phyloP scores from a whole-genome alignment of 148 eudicot species.

The Chenopodium album region DNA sequence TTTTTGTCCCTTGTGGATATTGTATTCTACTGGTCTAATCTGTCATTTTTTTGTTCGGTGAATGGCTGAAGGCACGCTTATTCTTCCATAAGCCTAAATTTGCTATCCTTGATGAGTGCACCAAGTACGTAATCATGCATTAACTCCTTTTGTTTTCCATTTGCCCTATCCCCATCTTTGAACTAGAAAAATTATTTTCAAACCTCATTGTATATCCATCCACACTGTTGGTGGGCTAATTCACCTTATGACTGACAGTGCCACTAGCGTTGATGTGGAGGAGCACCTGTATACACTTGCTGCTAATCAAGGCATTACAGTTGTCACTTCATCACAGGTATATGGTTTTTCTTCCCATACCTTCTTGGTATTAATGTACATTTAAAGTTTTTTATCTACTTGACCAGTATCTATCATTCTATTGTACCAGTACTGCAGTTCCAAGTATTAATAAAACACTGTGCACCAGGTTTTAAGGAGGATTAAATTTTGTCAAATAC shows the following conservation, averaged over 20 bases:
- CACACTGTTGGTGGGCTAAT: background rate
- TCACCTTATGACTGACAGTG: slow-evolving; percentile 47
- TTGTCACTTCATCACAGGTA: slow-evolving; percentile 94
- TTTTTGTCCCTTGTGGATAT: background rate
- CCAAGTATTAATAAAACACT: background rate
- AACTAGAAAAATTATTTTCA: background rate
- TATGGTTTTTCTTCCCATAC: background rate
- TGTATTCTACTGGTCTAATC: slow-evolving; percentile 11
- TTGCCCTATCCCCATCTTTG: background rate
- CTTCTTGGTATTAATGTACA: background rate
- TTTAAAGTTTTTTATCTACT: background rate
- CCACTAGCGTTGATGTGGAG: slow-evolving; percentile 97
- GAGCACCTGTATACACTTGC: slow-evolving; percentile 93
- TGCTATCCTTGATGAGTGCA: slow-evolving; percentile 94
- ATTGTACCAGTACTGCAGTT: background rate
- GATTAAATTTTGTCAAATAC: background rate
- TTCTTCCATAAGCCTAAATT: slow-evolving; percentile 98
- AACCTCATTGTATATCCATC: background rate
- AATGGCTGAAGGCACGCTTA: slow-evolving; percentile 69
- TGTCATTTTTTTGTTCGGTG: slow-evolving; percentile 22
- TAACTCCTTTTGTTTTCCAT: background rate
- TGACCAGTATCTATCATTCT: background rate
- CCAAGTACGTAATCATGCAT: slow-evolving; percentile 57
- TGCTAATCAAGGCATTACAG: slow-evolving; percentile 64
- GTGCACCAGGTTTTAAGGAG: too few relatives aligned